Conservation (phyloP, 164 flowering plant species). For the Stephania yunnanensis region DNA sequence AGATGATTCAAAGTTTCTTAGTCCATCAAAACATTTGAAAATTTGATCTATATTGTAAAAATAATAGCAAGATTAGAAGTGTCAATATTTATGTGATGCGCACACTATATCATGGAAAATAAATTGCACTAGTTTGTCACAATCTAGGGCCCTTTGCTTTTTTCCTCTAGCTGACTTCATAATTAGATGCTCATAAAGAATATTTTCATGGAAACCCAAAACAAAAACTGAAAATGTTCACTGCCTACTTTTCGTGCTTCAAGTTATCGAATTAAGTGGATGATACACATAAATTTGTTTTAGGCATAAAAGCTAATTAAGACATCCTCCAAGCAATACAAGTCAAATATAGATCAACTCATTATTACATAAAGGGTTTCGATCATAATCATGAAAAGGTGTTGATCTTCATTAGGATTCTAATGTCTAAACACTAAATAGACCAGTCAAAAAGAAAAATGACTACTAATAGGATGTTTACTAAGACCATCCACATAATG, state of each 20-base stretch:
- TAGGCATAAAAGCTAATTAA: too few relatives aligned
- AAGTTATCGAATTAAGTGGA: too few relatives aligned
- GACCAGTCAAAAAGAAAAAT: too few relatives aligned
- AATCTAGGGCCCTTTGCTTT: background rate
- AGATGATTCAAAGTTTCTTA: constrained; percentile 75
- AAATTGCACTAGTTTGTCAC: background rate
- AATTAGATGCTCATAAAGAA: background rate
- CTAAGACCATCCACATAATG: too few relatives aligned
- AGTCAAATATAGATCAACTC: too few relatives aligned
- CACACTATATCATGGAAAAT: background rate
- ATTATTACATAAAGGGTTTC: too few relatives aligned
- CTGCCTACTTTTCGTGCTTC: background rate
- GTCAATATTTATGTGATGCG: background rate
- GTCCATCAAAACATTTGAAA: constrained; percentile 89
- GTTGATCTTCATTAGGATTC: too few relatives aligned
- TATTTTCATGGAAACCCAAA: background rate
- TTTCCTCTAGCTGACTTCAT: background rate
- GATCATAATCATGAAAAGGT: too few relatives aligned
- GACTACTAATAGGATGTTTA: too few relatives aligned
- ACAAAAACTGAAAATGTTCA: constrained; percentile 1
- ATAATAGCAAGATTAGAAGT: constrained; percentile 4
- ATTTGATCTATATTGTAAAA: constrained; percentile 81
- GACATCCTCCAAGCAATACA: background rate
- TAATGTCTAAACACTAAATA: too few relatives aligned
- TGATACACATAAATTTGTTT: too few relatives aligned